Conservation (phyloP, 179 eudicot species). For the Silene noctiflora region DNA sequence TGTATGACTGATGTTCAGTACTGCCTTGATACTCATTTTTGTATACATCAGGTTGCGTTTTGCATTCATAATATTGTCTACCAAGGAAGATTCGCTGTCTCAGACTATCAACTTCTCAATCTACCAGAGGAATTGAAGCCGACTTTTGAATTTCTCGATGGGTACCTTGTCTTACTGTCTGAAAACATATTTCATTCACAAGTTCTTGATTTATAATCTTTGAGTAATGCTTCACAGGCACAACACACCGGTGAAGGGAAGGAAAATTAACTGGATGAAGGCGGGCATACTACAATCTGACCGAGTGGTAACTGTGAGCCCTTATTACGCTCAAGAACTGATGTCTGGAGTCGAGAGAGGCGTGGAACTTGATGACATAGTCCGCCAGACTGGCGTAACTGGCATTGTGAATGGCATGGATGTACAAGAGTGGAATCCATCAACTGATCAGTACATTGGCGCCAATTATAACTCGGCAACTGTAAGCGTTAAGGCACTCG, state of each 20-base stretch:
- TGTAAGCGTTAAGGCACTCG: constrained; percentile 36
- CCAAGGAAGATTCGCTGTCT: constrained; percentile 76
- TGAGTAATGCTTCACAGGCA: constrained; percentile 36
- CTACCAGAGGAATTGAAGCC: constrained; percentile 55
- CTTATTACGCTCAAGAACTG: constrained; percentile 73
- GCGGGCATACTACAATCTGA: constrained; percentile 72
- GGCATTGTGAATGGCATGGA: constrained; percentile 95
- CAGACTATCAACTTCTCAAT: constrained; percentile 66
- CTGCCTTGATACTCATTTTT: not conserved
- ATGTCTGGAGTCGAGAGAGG: constrained; percentile 65
- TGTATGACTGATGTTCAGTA: not conserved
- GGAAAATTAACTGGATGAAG: constrained; percentile 91
- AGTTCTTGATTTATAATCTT: not conserved
- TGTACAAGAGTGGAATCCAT: constrained; percentile 84
- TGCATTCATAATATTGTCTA: constrained; percentile 94
- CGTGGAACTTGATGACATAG: constrained; percentile 59
- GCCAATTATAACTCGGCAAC: constrained; percentile 59
- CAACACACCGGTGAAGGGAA: constrained; percentile 64
- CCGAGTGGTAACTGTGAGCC: constrained; percentile 72
- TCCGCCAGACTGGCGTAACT: constrained; percentile 42
- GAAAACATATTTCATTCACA: not conserved
- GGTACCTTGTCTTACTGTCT: constrained; percentile 38
- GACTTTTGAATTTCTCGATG: constrained; percentile 76
- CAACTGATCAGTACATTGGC: constrained; percentile 55
- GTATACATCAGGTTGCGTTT: constrained; percentile 75